These are phyloP conservation scores for Colletotrichum acutatum DNA, from an alignment of 2,329 filamentous ascomycete species.

Conservation along the genomic window DNA sequence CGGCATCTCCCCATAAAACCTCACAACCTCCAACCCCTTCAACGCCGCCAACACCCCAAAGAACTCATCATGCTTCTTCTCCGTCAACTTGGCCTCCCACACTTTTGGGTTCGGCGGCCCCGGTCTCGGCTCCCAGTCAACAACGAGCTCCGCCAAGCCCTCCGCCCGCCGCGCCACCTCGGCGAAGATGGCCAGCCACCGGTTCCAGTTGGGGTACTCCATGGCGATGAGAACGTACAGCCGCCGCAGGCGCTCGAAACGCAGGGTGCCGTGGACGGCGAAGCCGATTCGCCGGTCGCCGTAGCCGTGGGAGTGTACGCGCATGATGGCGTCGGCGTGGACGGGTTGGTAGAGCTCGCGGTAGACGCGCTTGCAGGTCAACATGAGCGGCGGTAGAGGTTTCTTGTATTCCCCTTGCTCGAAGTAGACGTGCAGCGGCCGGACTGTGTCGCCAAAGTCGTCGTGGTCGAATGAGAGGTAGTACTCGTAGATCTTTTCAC, in stretches of 20 bases:
- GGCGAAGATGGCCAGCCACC: constrained; percentile 43
- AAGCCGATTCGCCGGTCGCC: constrained; percentile 42
- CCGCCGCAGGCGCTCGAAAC: constrained; percentile 40
- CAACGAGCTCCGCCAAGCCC: constrained; percentile 38
- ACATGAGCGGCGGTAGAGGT: constrained; percentile 37
- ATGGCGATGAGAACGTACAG: constrained; percentile 41
- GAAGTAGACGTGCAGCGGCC: constrained; percentile 29
- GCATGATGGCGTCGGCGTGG: constrained; percentile 40
- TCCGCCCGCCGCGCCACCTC: constrained; percentile 35
- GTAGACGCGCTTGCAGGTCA: constrained; percentile 44
- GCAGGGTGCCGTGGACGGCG: constrained; percentile 43
- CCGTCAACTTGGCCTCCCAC: constrained; percentile 23
- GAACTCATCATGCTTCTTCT: constrained; percentile 27
- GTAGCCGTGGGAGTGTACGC: constrained; percentile 40
- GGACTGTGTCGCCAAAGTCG: constrained; percentile 25
- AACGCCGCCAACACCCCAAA: constrained; percentile 7
- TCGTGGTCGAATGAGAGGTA: constrained; percentile 27
- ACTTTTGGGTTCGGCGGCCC: not conserved
- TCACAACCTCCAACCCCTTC: constrained; percentile 13
- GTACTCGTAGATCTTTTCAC: constrained; percentile 27
- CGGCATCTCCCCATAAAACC: constrained; percentile 22
- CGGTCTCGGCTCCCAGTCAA: constrained; percentile 45
- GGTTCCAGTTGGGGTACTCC: constrained; percentile 46
- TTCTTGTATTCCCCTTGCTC: constrained; percentile 24
- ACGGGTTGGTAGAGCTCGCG: constrained; percentile 41